Base-by-base conservation (phyloP, 768 basidiomycete genomes). In the Glaciozyma martinii region DNA sequence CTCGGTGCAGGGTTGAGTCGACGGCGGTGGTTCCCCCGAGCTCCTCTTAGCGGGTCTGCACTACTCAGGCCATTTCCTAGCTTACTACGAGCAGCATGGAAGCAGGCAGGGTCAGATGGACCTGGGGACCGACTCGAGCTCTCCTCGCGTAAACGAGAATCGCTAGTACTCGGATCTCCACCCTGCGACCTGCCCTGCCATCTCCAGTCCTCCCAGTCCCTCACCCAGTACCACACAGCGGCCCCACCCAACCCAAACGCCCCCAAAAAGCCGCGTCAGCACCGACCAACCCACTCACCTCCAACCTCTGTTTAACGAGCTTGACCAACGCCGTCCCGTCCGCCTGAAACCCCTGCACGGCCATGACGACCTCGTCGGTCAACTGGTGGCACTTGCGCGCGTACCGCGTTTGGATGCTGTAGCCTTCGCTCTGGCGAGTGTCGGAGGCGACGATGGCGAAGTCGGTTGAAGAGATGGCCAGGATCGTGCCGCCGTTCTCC, bases 311-410 rank as follows among this genome's bases (percentile, higher is more conserved):
- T 76, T 88, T 87, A 59, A 99, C 87, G 75, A 86, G 86, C 83
- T 97, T 95, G 74, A 98, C 91, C 74, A 99, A 93, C 84, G 89
- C 89, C 74, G 93, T 93, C 30, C 90, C 94, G 75, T 99, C 95
- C 55, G 93, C 95, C 50, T 90, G 89, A 76, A 97, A 98, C 13
- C 95, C 95, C 72, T 97, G 95, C 44, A 95, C 90, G 25, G 94
- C 92, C 27, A 99, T 80, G 8, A 92, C 90, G 40, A 89, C 89
- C 73, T 66, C 63, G 43, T 61, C 62, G 21, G 68, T 69, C 90
- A 99, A 78, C 79, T 84, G 82, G 79, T 92, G 95, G 65, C 97
- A 91, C 78, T 97, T 94, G 50, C 91, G 86, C 12, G 91, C 91
- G 77, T 95, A 97, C 76, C 94, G 83, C 65, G 94, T 95, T 81